phyloP scores from a whole-genome alignment of 345 rosid genomes.

The Eucalyptus victrix region DNA sequence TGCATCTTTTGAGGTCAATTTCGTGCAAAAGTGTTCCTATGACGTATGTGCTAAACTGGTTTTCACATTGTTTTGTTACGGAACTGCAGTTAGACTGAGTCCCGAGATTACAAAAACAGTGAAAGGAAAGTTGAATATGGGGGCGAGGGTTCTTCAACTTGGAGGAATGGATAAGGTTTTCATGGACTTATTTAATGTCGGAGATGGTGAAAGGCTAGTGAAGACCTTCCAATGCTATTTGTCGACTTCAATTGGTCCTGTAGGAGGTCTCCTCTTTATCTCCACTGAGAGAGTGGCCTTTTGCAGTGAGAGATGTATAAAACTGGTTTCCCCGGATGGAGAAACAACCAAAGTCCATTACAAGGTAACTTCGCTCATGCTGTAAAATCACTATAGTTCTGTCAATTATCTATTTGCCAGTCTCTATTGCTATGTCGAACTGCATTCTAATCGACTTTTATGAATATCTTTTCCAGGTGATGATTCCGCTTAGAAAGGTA shows the following conservation, averaged over 20 bases:
- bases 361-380: not conserved
- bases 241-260: conserved; percentile 32
- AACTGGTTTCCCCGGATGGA: conserved; percentile 17
- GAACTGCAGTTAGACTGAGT: conserved; percentile 23
- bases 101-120: conserved; percentile 17
- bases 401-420: not conserved
- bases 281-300: conserved; percentile 28
- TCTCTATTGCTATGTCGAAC: not conserved
- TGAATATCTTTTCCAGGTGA: conserved; percentile 2
- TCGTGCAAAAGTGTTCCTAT: not conserved
- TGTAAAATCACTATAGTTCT: not conserved
- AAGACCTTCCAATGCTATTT: conserved; percentile 33
- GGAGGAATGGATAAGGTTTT: conserved; percentile 35
- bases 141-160: conserved; percentile 23
- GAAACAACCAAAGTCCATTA: conserved; percentile 14
- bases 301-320: conserved; percentile 28
- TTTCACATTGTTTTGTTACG: not conserved
- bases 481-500: conserved; percentile 45
- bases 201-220: conserved; percentile 21
- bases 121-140: conserved; percentile 33
- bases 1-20: not conserved
- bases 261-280: conserved; percentile 37
- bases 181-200: conserved; percentile 13
- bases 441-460: not conserved
- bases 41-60: not conserved